A percentile compares a stretch with the other conserved stretches of the same genome.
These are phyloP conservation scores for Mucor plumbeus DNA, from an alignment of 371 early-diverging fungal species.

Conservation along the genomic window DNA sequence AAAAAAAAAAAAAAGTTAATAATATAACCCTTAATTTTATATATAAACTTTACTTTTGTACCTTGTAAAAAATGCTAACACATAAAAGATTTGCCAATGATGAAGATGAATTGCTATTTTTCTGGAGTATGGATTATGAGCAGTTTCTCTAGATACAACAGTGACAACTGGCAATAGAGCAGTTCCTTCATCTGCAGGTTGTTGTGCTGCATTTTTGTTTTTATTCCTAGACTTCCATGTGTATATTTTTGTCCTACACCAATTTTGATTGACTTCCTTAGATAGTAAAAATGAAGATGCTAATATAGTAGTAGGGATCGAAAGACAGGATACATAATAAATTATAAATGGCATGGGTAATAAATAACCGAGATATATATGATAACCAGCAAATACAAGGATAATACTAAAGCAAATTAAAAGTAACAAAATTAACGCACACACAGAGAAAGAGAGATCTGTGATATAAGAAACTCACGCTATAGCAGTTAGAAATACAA, in stretches of 20 bases:
- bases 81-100: constrained; percentile 89
- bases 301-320: constrained; percentile 57
- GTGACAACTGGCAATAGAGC: neutral
- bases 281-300: constrained; percentile 35
- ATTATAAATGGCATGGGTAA: constrained; percentile 45
- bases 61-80: constrained; percentile 77
- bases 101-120: constrained; percentile 67
- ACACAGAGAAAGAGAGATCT: no score
- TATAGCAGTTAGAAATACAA: constrained; percentile 61
- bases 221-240: neutral
- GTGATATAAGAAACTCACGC: constrained; percentile 24
- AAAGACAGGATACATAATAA: constrained; percentile 59
- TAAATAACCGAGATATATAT: constrained; percentile 57
- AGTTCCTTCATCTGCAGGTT: neutral
- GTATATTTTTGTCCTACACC: constrained; percentile 25
- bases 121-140: constrained; percentile 16
- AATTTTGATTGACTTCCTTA: constrained; percentile 51
- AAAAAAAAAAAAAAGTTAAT: neutral
- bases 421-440: neutral
- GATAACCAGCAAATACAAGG: constrained; percentile 64
- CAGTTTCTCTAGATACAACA: neutral
- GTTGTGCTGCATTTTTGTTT: neutral
- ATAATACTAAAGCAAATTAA: constrained; percentile 36
- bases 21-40: neutral
- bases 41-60: neutral